Base-by-base conservation (phyloP, 164 flowering plant species). In the Sedum album region DNA sequence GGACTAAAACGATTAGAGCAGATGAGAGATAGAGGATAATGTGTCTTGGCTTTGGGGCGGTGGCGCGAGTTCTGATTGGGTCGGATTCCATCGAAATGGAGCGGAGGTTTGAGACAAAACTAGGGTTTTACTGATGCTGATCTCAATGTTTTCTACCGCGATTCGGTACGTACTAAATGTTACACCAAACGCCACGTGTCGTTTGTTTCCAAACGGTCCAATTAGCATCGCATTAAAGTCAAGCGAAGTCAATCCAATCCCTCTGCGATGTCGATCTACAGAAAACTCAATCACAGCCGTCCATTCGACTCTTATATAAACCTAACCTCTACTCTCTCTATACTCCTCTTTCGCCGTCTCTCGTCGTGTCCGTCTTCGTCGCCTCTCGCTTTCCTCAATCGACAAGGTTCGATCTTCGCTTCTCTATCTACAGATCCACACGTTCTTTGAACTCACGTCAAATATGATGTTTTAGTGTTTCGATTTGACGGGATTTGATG, bases 291-390 rank as follows among this genome's bases (percentile, higher is more conserved):
- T 57, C 62, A 26, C 62, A 57, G 20, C 62, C 62, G 62, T 57
- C 62, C 62, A 28, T 28, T 28, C 18, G 28, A 28, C 5, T 14
- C 17, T 1, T 57, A 28, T 28, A 57, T 57, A 57, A 57, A 14
- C 20, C 60, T 13, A 57, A 1, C 62, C 33, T 57, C 17, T 20
- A 25, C 1, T 25, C 62, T 26, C 31, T 28, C 17, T 57, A 0
- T 2, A 13, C 61, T 25, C 31, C 31, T 57, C 61, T 57, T 26
- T 57, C 31, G 62, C 62, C 62, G 62, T 57, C 62, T 57, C 62
- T 26, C 62, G 31, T 57, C 62, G 33, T 51, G 26, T 1, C 28
- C 57, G 25, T 18, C 18, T 18, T 20, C 15, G 18, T 17, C 51
- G n/a, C 46, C 1, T 48, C 53, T 0, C 53, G 17, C 38, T 7